phyloP scores from a whole-genome alignment of 2,329 filamentous ascomycete species.

The Pseudohalonectria lignicola region DNA sequence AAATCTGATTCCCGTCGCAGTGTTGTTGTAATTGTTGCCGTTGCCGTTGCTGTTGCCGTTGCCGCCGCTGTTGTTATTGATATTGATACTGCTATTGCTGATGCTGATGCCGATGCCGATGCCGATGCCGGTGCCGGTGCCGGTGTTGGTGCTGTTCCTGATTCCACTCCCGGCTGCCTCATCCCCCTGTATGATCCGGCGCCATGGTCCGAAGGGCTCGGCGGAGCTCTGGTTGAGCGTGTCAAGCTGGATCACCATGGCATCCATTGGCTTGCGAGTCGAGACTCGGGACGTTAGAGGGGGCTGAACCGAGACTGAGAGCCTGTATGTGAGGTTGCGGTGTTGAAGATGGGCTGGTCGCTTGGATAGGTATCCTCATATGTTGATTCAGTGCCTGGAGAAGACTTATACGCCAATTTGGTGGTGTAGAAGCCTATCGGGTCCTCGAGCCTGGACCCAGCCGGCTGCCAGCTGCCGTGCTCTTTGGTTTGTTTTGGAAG shows the following conservation, averaged over 20 bases:
- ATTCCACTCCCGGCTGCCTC: constrained; percentile 1
- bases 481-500: too few relatives aligned
- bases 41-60: neutral
- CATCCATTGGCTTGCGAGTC: neutral
- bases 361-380: neutral
- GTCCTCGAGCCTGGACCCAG: too few relatives aligned
- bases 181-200: constrained; percentile 8
- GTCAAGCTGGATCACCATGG: constrained; percentile 17
- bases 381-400: neutral
- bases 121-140: neutral
- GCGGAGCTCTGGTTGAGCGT: constrained; percentile 9
- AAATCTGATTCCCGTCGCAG: too few relatives aligned
- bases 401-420: neutral
- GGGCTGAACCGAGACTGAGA: too few relatives aligned
- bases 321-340: neutral
- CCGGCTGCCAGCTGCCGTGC: too few relatives aligned
- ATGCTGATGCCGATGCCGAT: neutral
- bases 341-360: neutral
- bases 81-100: neutral
- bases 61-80: neutral
- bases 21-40: neutral
- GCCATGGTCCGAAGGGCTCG: constrained; percentile 15
- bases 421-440: too few relatives aligned
- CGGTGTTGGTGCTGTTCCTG: neutral
- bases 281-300: neutral